Percentiles rank a stretch among this genome's conserved stretches.
These are phyloP conservation scores for Chlorella sp. DNA, from an alignment of 139 green algal genomes.

Conservation along the genomic window DNA sequence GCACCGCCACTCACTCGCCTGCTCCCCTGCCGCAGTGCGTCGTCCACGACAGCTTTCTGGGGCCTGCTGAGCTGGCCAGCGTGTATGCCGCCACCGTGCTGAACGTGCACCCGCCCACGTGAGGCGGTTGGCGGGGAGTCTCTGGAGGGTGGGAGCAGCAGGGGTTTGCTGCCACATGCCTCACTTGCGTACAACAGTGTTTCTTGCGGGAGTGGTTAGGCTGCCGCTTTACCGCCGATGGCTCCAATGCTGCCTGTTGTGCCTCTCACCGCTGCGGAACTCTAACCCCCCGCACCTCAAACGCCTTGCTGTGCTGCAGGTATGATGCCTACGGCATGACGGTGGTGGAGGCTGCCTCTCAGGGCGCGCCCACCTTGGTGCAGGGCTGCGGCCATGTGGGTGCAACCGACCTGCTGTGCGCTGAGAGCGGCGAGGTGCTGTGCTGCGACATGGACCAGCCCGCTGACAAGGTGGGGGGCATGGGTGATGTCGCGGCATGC, in stretches of 20 bases:
- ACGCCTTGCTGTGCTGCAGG: neutral
- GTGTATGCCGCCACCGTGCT: conserved; percentile 73
- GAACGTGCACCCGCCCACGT: conserved; percentile 86
- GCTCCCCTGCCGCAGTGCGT: conserved; percentile 26
- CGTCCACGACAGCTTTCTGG: conserved; percentile 75
- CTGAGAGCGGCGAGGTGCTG: conserved; percentile 57
- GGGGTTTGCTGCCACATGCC: too few relatives aligned
- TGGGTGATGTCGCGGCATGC: too few relatives aligned
- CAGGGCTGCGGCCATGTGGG: conserved; percentile 63
- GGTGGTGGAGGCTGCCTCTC: conserved; percentile 87
- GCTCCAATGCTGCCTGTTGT: neutral
- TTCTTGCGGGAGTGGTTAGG: too few relatives aligned
- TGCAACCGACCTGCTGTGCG: conserved; percentile 68
- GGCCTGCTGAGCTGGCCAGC: conserved; percentile 62
- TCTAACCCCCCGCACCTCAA: too few relatives aligned
- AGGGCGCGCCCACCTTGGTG: conserved; percentile 75
- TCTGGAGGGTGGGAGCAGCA: too few relatives aligned
- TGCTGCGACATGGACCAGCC: conserved; percentile 39
- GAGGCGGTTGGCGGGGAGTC: too few relatives aligned
- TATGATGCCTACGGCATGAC: conserved; percentile 86
- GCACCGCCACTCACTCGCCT: neutral
- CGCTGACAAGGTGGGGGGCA: neutral
- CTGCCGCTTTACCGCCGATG: too few relatives aligned
- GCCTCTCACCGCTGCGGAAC: too few relatives aligned
- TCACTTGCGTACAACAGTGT: too few relatives aligned